phyloP scores from a whole-genome alignment of 768 basidiomycete species.

The Cystobasidiopsis lactophilus region DNA sequence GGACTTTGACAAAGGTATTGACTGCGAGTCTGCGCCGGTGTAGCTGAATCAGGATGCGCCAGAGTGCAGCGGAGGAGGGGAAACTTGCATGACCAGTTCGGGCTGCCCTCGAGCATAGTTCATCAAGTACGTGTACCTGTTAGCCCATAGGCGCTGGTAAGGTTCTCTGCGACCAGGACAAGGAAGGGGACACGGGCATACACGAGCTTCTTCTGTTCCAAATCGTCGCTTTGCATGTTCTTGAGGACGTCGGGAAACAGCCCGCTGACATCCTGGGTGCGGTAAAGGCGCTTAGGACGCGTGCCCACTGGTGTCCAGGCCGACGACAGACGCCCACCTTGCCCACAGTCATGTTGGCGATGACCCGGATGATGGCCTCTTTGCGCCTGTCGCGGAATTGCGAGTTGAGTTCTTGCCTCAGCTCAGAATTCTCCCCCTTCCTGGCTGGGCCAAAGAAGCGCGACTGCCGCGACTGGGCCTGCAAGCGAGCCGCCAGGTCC shows the following conservation, averaged over 20 bases:
- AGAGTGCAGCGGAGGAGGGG: not conserved
- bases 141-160: no score
- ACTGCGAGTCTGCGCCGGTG: slow-evolving; percentile 50
- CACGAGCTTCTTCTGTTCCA: slow-evolving; percentile 99
- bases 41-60: not conserved
- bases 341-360: slow-evolving; percentile 97
- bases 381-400: slow-evolving; percentile 87
- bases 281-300: not conserved
- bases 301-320: not conserved
- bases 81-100: slow-evolving; percentile 65
- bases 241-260: slow-evolving; percentile 95
- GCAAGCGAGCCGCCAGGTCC: slow-evolving; percentile 4
- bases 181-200: slow-evolving; percentile 3
- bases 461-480: slow-evolving; percentile 3
- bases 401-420: slow-evolving; percentile 50
- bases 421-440: slow-evolving; percentile 3
- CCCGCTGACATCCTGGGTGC: slow-evolving; percentile 30
- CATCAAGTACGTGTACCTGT: slow-evolving; percentile 73
- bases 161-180: not conserved
- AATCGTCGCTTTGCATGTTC: slow-evolving; percentile 80
- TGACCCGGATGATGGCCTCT: slow-evolving; percentile 93
- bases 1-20: slow-evolving; percentile 71
- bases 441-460: slow-evolving; percentile 9
- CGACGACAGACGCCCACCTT: slow-evolving; percentile 34
- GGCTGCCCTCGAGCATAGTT: slow-evolving; percentile 99